Percentiles rank a stretch among this genome's conserved stretches.
These are phyloP conservation scores for Debaryomyces sp. DNA, from an alignment of 1,139 yeast genomes.

Conservation along the genomic window DNA sequence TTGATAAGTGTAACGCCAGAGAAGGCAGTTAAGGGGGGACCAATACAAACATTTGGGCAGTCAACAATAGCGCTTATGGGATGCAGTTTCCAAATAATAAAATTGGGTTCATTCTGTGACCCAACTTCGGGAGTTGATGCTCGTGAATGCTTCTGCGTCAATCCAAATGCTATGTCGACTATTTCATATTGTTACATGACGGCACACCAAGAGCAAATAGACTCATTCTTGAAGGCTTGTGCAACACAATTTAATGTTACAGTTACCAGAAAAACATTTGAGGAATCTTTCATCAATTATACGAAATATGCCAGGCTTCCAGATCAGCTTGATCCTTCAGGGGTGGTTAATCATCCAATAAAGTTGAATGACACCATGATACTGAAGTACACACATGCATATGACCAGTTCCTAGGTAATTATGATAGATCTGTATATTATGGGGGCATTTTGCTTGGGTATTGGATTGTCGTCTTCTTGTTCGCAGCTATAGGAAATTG, in stretches of 20 bases:
- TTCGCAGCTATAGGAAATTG: slow-evolving; percentile 46
- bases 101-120: slow-evolving; percentile 29
- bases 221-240: slow-evolving; percentile 31
- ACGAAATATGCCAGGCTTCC: slow-evolving; percentile 31
- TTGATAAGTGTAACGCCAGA: slow-evolving; percentile 34
- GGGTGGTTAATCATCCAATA: slow-evolving; percentile 26
- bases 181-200: slow-evolving; percentile 39
- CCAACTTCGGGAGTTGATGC: slow-evolving; percentile 12
- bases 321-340: slow-evolving; percentile 19
- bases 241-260: slow-evolving; percentile 23
- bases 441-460: slow-evolving; percentile 50
- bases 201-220: slow-evolving; percentile 21
- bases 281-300: slow-evolving; percentile 42
- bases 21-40: slow-evolving; percentile 38
- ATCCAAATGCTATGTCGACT: slow-evolving; percentile 42
- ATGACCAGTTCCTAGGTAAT: slow-evolving; percentile 34
- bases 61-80: slow-evolving; percentile 33
- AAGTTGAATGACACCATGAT: slow-evolving; percentile 28
- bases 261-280: slow-evolving; percentile 32
- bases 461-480: slow-evolving; percentile 50
- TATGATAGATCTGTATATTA: slow-evolving; percentile 44
- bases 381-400: slow-evolving; percentile 15
- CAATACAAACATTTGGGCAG: slow-evolving; percentile 32
- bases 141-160: slow-evolving; percentile 30
- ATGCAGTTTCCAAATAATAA: slow-evolving; percentile 32